Conservation (phyloP, 805 yeast genomes). For the Candida arabinofermentans region DNA sequence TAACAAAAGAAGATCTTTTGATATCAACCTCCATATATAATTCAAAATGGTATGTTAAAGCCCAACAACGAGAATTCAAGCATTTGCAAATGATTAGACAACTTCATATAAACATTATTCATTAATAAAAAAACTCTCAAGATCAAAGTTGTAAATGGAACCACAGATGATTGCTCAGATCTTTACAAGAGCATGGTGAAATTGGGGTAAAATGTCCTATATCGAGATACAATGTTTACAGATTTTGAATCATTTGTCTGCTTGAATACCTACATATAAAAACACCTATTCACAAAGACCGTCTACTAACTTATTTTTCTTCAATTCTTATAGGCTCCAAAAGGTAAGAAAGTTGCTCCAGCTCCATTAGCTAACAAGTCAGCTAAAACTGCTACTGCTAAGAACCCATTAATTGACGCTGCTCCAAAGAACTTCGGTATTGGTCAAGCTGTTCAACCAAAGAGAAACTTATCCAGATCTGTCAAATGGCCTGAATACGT, state of each 20-base stretch:
- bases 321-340: constrained; percentile 33
- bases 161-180: too few species aligned
- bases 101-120: neutral
- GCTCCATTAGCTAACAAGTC: constrained; percentile 85
- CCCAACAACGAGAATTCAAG: neutral
- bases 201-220: too few species aligned
- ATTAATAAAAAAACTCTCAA: too few species aligned
- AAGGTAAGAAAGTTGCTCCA: constrained; percentile 85
- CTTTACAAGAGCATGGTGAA: too few species aligned
- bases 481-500: constrained; percentile 98
- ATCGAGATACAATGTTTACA: too few species aligned
- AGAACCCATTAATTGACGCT: constrained; percentile 83
- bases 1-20: too few species aligned
- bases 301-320: constrained; percentile 7
- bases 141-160: too few species aligned
- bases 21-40: neutral
- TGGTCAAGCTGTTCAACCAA: constrained; percentile 90
- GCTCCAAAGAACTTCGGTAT: constrained; percentile 90
- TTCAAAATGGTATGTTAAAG: constrained; percentile 3
- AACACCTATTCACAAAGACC: too few species aligned
- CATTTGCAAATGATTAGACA: neutral
- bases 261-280: neutral
- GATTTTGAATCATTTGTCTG: too few species aligned
- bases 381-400: constrained; percentile 42
- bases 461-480: constrained; percentile 90